A percentile compares a stretch with the other conserved stretches of the same genome.
Evolutionary conservation across 2,329 filamentous ascomycete species (phyloP).

Genomic region (Fusarium cicatricum): DNA sequence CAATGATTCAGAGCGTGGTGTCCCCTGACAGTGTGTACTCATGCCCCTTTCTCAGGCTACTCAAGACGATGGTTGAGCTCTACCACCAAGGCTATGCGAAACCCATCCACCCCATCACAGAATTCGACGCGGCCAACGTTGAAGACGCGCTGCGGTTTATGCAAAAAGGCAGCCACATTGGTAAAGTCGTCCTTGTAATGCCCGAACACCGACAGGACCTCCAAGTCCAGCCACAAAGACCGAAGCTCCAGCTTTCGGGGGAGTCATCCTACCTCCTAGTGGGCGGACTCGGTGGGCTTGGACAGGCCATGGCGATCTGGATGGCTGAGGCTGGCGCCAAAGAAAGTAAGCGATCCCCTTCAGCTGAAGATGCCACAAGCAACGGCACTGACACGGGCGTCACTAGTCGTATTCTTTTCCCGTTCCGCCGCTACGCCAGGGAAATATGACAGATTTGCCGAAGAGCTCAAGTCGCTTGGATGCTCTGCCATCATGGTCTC

Average conservation of each 20-base stretch:
- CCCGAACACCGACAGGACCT: too few relatives aligned
- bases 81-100: too few relatives aligned
- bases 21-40: not conserved
- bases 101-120: constrained; percentile 10
- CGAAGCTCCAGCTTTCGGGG: too few relatives aligned
- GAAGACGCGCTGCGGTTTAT: constrained; percentile 25
- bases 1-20: too few relatives aligned
- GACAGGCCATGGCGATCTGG: constrained; percentile 32
- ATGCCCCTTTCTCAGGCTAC: too few relatives aligned
- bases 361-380: too few relatives aligned
- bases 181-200: constrained; percentile 11
- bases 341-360: too few relatives aligned
- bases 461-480: constrained; percentile 24
- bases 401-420: too few relatives aligned
- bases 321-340: constrained; percentile 31
- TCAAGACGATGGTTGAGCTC: too few relatives aligned
- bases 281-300: constrained; percentile 39
- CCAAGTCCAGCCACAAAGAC: too few relatives aligned
- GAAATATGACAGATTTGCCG: constrained; percentile 8
- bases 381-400: too few relatives aligned
- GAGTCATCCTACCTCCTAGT: constrained; percentile 35
- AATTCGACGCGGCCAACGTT: constrained; percentile 4
- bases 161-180: constrained; percentile 24
- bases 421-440: too few relatives aligned
- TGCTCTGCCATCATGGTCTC: constrained; percentile 1